A percentile compares a stretch with the other conserved stretches of the same genome.
These are phyloP conservation scores for Gastrolobium villosum DNA, from an alignment of 306 rosid species.

Conservation along the genomic window DNA sequence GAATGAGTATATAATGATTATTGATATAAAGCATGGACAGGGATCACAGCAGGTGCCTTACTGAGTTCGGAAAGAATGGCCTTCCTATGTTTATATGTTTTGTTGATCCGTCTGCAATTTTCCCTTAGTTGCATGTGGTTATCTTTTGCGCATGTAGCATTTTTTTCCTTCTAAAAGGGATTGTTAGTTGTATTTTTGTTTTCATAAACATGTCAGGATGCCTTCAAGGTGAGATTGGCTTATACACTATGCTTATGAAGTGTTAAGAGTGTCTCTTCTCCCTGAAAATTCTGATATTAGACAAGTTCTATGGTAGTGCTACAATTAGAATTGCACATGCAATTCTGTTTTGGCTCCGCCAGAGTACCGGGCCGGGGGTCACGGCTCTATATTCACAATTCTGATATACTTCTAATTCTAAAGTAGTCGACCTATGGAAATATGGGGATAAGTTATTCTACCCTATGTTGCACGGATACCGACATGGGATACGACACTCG, in stretches of 20 bases:
- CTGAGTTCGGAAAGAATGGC: not conserved
- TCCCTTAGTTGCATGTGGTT: not conserved
- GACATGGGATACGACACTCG: no score
- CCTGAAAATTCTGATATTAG: not conserved
- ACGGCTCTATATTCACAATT: no score
- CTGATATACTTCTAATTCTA: no score
- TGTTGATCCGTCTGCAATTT: slow-evolving; percentile 1
- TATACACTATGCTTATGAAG: not conserved
- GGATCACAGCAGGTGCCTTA: not conserved
- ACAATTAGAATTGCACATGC: no score
- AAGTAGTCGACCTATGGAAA: no score
- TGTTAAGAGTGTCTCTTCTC: not conserved
- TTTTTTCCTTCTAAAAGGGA: not conserved
- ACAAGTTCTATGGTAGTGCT: no score
- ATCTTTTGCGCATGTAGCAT: no score
- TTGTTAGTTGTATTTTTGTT: slow-evolving; percentile 18
- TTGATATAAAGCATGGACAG: not conserved
- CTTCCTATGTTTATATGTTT: not conserved
- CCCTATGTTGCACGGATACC: no score
- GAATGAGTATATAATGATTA: not conserved
- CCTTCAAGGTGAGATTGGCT: not conserved
- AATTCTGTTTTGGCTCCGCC: no score
- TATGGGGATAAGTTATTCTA: no score
- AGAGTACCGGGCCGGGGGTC: no score
- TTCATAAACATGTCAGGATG: slow-evolving; percentile 2